phyloP scores from a whole-genome alignment of 2,329 filamentous ascomycete species.

The Colletotrichum sp. region DNA sequence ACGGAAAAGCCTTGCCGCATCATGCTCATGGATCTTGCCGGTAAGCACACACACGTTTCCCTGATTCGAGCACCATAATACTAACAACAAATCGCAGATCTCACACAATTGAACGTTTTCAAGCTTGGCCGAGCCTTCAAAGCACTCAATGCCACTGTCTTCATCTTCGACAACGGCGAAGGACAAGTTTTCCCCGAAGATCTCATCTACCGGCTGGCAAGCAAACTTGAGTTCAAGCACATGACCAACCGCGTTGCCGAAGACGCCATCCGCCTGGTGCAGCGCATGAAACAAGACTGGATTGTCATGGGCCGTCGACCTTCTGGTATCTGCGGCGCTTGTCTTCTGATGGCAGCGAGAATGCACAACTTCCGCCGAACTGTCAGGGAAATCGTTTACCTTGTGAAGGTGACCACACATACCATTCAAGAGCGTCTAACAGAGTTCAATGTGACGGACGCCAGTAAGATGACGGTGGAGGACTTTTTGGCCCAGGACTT shows the following conservation, averaged over 20 bases:
- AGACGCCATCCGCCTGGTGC: slow-evolving; percentile 85
- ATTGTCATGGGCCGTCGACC: slow-evolving; percentile 94
- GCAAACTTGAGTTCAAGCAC: slow-evolving; percentile 87
- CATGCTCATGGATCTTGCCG: slow-evolving; percentile 92
- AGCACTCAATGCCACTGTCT: slow-evolving; percentile 55
- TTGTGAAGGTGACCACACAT: slow-evolving; percentile 93
- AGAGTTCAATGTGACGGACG: slow-evolving; percentile 89
- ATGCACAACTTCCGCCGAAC: slow-evolving; percentile 98
- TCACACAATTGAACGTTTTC: slow-evolving; percentile 86
- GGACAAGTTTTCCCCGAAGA: slow-evolving; percentile 84
- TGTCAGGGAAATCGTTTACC: slow-evolving; percentile 93
- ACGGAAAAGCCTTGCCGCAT: slow-evolving; percentile 79
- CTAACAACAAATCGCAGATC: slow-evolving; percentile 52
- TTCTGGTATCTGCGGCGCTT: slow-evolving; percentile 92
- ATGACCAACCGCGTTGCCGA: slow-evolving; percentile 84
- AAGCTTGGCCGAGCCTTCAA: slow-evolving; percentile 91
- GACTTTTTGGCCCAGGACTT: slow-evolving; percentile 79
- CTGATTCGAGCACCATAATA: not conserved
- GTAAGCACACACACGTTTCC: not conserved
- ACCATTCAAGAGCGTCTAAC: slow-evolving; percentile 91
- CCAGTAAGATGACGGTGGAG: slow-evolving; percentile 83
- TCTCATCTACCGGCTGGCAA: slow-evolving; percentile 88
- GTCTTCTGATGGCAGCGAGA: slow-evolving; percentile 89
- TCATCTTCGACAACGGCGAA: slow-evolving; percentile 40
- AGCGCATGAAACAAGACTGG: slow-evolving; percentile 96